phyloP scores from a whole-genome alignment of 306 rosid species.

The Ammopiptanthus mongolicus region DNA sequence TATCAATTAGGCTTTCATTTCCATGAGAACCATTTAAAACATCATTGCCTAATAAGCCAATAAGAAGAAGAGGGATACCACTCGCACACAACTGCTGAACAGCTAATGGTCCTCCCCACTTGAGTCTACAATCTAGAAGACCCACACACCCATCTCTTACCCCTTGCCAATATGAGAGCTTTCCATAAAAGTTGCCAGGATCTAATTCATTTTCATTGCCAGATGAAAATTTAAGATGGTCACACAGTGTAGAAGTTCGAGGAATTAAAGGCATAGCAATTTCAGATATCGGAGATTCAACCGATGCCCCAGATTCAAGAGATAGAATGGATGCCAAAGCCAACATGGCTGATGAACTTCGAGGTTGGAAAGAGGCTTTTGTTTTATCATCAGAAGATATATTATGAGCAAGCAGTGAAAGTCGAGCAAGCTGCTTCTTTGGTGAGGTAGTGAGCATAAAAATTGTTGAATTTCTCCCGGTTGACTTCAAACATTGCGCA shows the following conservation, averaged over 20 bases:
- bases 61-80: slow-evolving; percentile 71
- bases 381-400: slow-evolving; percentile 59
- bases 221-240: slow-evolving; percentile 53
- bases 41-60: slow-evolving; percentile 53
- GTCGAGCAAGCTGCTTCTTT: slow-evolving; percentile 81
- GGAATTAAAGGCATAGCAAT: slow-evolving; percentile 82
- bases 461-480: slow-evolving; percentile 79
- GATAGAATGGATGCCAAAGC: slow-evolving; percentile 82
- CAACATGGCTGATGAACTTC: slow-evolving; percentile 69
- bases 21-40: slow-evolving; percentile 40
- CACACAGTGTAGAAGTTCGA: slow-evolving; percentile 57
- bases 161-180: slow-evolving; percentile 79
- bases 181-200: slow-evolving; percentile 33
- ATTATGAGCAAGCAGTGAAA: slow-evolving; percentile 61
- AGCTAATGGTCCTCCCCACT: slow-evolving; percentile 87
- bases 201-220: slow-evolving; percentile 43
- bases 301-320: slow-evolving; percentile 72
- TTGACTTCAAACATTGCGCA: slow-evolving; percentile 77
- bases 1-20: slow-evolving; percentile 40
- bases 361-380: slow-evolving; percentile 47
- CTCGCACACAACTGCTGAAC: slow-evolving; percentile 87
- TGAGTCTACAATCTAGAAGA: slow-evolving; percentile 69
- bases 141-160: slow-evolving; percentile 86
- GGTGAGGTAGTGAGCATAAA: slow-evolving; percentile 81
- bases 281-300: slow-evolving; percentile 69